phyloP scores from a whole-genome alignment of 2,329 filamentous ascomycete species.

The Colletotrichum chrysophilum region DNA sequence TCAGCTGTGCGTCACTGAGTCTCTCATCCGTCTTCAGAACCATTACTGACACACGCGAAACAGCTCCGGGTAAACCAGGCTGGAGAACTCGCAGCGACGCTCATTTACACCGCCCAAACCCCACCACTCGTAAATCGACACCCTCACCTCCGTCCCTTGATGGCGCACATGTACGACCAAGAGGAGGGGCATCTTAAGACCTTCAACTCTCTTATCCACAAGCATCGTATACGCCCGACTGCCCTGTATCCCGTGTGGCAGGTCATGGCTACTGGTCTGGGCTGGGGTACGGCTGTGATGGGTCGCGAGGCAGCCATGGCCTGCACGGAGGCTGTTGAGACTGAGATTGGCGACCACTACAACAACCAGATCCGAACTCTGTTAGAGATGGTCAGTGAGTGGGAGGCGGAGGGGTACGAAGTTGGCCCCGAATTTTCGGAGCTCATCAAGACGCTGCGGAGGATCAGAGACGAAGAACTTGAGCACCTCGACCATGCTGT shows the following conservation, averaged over 20 bases:
- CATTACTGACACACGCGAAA: background rate
- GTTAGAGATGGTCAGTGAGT: constrained; percentile 79
- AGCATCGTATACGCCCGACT: constrained; percentile 90
- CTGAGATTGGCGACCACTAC: constrained; percentile 95
- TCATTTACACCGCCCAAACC: constrained; percentile 91
- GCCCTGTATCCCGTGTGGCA: constrained; percentile 93
- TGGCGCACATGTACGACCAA: constrained; percentile 98
- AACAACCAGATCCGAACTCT: constrained; percentile 87
- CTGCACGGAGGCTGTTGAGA: constrained; percentile 97
- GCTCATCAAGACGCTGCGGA: constrained; percentile 75
- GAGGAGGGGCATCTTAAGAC: constrained; percentile 86
- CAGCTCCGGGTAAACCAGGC: constrained; percentile 95
- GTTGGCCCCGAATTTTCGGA: constrained; percentile 78
- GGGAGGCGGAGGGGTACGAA: constrained; percentile 79
- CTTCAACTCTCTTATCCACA: constrained; percentile 83
- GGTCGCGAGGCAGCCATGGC: constrained; percentile 97
- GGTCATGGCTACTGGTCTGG: constrained; percentile 77
- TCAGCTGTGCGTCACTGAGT: constrained; percentile 61
- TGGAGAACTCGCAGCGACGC: constrained; percentile 92
- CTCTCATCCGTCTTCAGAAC: background rate
- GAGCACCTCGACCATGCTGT: constrained; percentile 97
- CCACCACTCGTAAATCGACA: constrained; percentile 80
- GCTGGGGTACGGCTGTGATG: constrained; percentile 88
- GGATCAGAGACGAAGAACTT: constrained; percentile 93
- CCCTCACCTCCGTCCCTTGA: constrained; percentile 86